Evolutionary conservation across 805 yeast genomes (phyloP).

Genomic region (Candida chilensis): DNA sequence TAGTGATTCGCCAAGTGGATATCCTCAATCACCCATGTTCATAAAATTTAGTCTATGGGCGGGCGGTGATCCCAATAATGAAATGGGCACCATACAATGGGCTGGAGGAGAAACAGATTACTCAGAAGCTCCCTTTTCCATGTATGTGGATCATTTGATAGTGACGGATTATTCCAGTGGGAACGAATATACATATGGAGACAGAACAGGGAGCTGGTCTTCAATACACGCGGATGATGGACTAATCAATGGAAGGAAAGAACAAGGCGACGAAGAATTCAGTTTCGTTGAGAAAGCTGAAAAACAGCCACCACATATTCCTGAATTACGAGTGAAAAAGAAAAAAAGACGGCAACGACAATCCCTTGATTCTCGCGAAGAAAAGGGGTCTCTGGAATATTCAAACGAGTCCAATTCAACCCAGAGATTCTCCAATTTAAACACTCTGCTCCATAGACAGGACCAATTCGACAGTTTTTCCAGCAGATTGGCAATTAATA

Average conservation of each 20-base stretch:
- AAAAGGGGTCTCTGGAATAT: too few relatives aligned
- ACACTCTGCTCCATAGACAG: too few relatives aligned
- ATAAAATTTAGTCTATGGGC: slow-evolving; percentile 45
- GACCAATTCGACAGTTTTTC: too few relatives aligned
- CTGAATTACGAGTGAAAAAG: too few relatives aligned
- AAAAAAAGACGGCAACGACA: too few relatives aligned
- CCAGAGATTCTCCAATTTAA: too few relatives aligned
- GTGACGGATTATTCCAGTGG: slow-evolving; percentile 52
- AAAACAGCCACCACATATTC: too few relatives aligned
- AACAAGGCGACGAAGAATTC: slow-evolving; percentile 34
- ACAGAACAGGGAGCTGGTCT: slow-evolving; percentile 24
- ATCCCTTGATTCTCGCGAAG: too few relatives aligned
- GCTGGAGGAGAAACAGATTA: slow-evolving; percentile 73
- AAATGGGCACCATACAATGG: slow-evolving; percentile 69
- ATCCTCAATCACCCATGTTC: slow-evolving; percentile 88
- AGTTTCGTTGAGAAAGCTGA: too few relatives aligned
- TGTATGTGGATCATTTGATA: slow-evolving; percentile 48
- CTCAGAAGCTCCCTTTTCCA: slow-evolving; percentile 55
- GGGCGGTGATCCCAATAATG: slow-evolving; percentile 41
- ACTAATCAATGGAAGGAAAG: slow-evolving; percentile 48
- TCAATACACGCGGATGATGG: slow-evolving; percentile 32
- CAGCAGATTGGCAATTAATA: too few relatives aligned
- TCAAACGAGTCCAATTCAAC: too few relatives aligned
- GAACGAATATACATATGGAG: slow-evolving; percentile 25
- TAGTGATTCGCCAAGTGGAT: slow-evolving; percentile 52